phyloP scores from a whole-genome alignment of 148 eudicot genomes.

The Salicornia ramosissima region DNA sequence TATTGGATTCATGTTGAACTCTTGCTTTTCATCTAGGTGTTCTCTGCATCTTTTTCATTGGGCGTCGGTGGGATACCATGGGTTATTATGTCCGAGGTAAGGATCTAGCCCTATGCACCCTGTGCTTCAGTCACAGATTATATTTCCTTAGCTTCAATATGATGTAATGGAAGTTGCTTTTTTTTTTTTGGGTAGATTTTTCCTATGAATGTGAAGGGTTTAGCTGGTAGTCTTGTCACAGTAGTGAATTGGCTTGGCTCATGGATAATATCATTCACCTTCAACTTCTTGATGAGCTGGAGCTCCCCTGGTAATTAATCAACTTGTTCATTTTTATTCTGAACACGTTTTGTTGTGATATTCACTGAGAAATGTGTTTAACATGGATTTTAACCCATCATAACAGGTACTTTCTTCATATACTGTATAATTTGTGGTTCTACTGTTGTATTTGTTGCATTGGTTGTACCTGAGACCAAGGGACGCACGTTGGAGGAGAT shows the following conservation, averaged over 20 bases:
- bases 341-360: not conserved
- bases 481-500: constrained; percentile 88
- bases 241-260: constrained; percentile 77
- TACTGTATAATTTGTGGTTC: constrained; percentile 48
- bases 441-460: constrained; percentile 54
- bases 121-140: not conserved
- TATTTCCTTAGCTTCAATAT: not conserved
- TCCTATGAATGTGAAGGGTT: constrained; percentile 80
- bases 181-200: constrained; percentile 56
- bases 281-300: constrained; percentile 73
- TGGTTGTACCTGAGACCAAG: constrained; percentile 91
- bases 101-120: not conserved
- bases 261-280: constrained; percentile 74
- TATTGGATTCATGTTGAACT: not conserved
- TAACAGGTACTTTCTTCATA: constrained; percentile 76
- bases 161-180: not conserved
- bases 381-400: not conserved
- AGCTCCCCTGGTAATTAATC: constrained; percentile 58
- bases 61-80: constrained; percentile 93
- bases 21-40: constrained; percentile 41
- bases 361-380: not conserved
- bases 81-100: constrained; percentile 97
- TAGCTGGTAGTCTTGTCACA: constrained; percentile 86
- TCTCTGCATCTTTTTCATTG: constrained; percentile 61
- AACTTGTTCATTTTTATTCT: not conserved